phyloP scores from a whole-genome alignment of 331 rosid genomes.

The Acacia concinna region DNA sequence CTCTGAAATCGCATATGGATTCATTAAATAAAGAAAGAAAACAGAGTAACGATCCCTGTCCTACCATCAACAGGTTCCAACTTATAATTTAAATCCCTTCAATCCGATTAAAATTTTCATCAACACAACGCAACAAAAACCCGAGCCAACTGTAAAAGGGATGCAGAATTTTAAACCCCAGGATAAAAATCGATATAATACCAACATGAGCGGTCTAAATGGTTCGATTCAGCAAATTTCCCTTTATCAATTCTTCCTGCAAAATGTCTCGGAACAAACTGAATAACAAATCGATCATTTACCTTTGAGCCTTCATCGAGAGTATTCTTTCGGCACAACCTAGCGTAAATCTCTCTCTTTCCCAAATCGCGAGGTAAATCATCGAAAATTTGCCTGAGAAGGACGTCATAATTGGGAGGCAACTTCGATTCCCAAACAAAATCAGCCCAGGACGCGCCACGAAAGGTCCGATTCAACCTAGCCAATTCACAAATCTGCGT shows the following conservation, averaged over 20 bases:
- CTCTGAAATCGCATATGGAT: not conserved
- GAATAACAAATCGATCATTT: not conserved
- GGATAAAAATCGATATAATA: not conserved
- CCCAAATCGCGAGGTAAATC: slow-evolving; percentile 44
- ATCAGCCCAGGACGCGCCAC: slow-evolving; percentile 79
- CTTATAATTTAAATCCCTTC: not conserved
- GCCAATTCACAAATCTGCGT: slow-evolving; percentile 75
- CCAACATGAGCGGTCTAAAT: not conserved
- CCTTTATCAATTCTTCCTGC: not conserved
- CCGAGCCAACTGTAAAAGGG: not conserved
- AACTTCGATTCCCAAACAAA: slow-evolving; percentile 90
- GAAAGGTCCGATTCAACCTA: slow-evolving; percentile 68
- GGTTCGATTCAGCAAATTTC: not conserved
- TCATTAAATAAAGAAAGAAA: not conserved
- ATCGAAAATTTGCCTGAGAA: slow-evolving; percentile 44
- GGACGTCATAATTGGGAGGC: slow-evolving; percentile 56
- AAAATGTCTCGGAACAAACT: not conserved
- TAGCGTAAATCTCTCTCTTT: slow-evolving; percentile 63
- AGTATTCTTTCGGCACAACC: slow-evolving; percentile 54
- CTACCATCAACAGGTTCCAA: not conserved
- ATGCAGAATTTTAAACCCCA: not conserved
- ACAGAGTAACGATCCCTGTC: not conserved
- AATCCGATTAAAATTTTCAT: not conserved
- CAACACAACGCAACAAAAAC: not conserved
- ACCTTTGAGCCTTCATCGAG: slow-evolving; percentile 79